These are phyloP conservation scores for Lentithecium fluviatile DNA, from an alignment of 495 filamentous ascomycete species.

Conservation along the genomic window DNA sequence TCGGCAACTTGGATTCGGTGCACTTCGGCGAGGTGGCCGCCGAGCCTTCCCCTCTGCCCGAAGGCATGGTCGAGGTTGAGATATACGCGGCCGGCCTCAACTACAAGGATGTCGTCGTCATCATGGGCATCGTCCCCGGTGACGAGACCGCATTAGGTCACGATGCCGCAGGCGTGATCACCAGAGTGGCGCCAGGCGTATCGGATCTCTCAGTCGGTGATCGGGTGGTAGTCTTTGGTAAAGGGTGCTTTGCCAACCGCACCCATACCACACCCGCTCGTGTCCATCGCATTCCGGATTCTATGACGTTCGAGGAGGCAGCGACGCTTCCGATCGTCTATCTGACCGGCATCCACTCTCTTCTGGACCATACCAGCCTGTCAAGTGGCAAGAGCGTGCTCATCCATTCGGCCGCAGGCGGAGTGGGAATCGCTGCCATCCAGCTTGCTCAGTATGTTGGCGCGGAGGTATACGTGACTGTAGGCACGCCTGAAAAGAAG, in stretches of 20 bases:
- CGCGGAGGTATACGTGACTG: constrained; percentile 18
- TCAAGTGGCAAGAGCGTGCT: constrained; percentile 3
- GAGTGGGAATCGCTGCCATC: constrained; percentile 20
- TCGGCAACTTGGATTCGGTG: constrained; percentile 1
- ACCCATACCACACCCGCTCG: background rate
- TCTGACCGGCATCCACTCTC: constrained; percentile 31
- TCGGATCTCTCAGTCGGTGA: constrained; percentile 40
- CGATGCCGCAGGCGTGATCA: constrained; percentile 9
- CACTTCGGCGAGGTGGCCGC: background rate
- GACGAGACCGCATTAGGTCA: constrained; percentile 1
- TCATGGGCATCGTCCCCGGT: constrained; percentile 11
- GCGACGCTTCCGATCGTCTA: constrained; percentile 41
- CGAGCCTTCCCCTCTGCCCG: background rate
- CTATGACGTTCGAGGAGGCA: constrained; percentile 34
- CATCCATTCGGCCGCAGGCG: constrained; percentile 30
- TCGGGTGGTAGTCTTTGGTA: constrained; percentile 20
- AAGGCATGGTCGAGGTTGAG: constrained; percentile 12
- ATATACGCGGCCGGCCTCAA: constrained; percentile 13
- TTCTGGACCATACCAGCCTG: background rate
- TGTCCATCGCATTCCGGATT: constrained; percentile 31
- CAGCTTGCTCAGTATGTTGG: constrained; percentile 17
- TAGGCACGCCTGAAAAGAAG: constrained; percentile 8
- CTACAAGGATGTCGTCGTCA: constrained; percentile 1
- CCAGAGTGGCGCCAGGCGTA: constrained; percentile 18
- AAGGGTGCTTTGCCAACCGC: constrained; percentile 1